These are phyloP conservation scores for Agaricus sinodeliciosus DNA, from an alignment of 768 basidiomycete genomes.

Conservation along the genomic window DNA sequence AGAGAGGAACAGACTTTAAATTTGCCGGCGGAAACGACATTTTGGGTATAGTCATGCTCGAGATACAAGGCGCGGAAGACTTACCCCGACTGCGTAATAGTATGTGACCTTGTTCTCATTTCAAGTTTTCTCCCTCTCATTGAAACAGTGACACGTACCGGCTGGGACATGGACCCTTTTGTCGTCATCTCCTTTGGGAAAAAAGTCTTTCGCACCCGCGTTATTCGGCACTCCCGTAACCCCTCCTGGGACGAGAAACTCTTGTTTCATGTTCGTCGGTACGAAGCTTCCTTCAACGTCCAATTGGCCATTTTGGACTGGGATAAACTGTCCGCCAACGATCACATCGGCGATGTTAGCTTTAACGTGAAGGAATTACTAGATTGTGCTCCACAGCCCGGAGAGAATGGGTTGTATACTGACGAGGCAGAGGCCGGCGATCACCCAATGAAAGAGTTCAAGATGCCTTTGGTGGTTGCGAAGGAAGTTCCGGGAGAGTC, in stretches of 20 bases:
- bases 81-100: slow-evolving; percentile 84
- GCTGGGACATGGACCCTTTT: slow-evolving; percentile 98
- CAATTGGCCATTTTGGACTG: slow-evolving; percentile 88
- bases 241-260: slow-evolving; percentile 95
- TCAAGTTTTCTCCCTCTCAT: not conserved
- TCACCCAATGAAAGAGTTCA: slow-evolving; percentile 69
- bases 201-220: slow-evolving; percentile 91
- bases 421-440: slow-evolving; percentile 39
- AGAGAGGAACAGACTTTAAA: slow-evolving; percentile 33
- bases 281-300: slow-evolving; percentile 73
- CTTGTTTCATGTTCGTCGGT: slow-evolving; percentile 88
- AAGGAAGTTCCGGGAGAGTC: slow-evolving; percentile 68
- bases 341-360: slow-evolving; percentile 75
- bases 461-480: slow-evolving; percentile 51
- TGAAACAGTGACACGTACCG: slow-evolving; percentile 67
- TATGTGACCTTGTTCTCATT: slow-evolving; percentile 30
- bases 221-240: slow-evolving; percentile 75
- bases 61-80: slow-evolving; percentile 79
- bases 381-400: slow-evolving; percentile 58
- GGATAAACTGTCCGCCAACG: slow-evolving; percentile 91
- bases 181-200: slow-evolving; percentile 94
- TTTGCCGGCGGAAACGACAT: slow-evolving; percentile 74
- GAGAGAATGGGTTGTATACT: slow-evolving; percentile 53
- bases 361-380: slow-evolving; percentile 71
- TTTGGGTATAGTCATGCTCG: slow-evolving; percentile 91